Base-by-base conservation (phyloP, 225 moss, liverwort and hornwort genomes). In the Asterella californica region DNA sequence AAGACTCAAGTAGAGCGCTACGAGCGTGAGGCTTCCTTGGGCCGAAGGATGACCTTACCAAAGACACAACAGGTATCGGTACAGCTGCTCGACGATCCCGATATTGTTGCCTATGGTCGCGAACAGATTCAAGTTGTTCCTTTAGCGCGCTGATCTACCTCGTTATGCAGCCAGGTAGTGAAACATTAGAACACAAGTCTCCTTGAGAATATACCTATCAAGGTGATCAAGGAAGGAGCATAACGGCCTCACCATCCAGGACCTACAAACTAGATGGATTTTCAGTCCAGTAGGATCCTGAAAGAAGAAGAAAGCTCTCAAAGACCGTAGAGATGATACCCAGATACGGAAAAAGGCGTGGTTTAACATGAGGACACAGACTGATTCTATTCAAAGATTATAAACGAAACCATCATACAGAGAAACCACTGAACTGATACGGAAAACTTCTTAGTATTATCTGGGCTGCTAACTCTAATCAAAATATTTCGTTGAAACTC, bases 51-150 rank as follows among this genome's bases (percentile, higher is more conserved):
- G n/a, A n/a, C n/a, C 57, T 33, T 93, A 97, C 97, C 90, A 99
- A 83, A 75, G 97, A 99, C 63, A 95, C 84, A 53, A 99, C 97
- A 66, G 97, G 97, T 72, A 99, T 93, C 32, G 97, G 97, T 53
- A 99, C 97, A 74, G 93, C 91, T 80, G 95, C 97, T 74, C 97
- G 91, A 61, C 97, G 97, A 83, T 99, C 97, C 76, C 97, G 90
- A 82, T 99, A 99, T 75, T 99, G 97, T 79, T 95, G 95, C 78
- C 97, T 85, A 71, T 99, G 95, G 45, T 88, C 89, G 65, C 97
- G 97, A 76, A 99, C 97, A 29, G 94, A 87, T 81, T 99, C 93
- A 24, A 99, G 86, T 81, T 91, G 92, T 84, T 88, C 90, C 79
- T 87, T 95, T 79, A 99, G 83, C 79, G 86, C 88, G 49, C 90